Evolutionary conservation across 768 basidiomycete species (phyloP).

Genomic region (Suillus sp.): DNA sequence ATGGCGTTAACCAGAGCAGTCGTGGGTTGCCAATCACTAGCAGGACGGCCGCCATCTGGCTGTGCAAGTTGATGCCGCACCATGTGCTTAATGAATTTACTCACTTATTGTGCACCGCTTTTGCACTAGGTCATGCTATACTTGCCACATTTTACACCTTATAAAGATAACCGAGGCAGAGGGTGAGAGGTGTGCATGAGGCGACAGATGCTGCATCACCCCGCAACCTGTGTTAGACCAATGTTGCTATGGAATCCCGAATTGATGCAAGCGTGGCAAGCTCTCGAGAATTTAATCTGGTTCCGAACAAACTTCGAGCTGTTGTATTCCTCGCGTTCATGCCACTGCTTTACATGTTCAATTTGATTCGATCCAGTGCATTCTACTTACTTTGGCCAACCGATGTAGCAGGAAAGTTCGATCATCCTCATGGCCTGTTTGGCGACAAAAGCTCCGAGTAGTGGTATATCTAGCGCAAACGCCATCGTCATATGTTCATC

Average conservation of each 20-base stretch:
- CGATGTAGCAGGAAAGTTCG: neutral
- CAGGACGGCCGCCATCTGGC: neutral
- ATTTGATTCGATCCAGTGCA: neutral
- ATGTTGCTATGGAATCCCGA: neutral
- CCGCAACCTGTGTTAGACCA: neutral
- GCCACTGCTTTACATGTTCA: neutral
- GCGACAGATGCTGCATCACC: neutral
- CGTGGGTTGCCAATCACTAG: neutral
- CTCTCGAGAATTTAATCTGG: neutral
- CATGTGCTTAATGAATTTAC: neutral
- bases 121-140: neutral
- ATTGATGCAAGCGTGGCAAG: neutral
- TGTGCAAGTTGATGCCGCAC: neutral
- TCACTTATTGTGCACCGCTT: neutral
- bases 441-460: neutral
- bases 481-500: neutral
- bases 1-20: neutral
- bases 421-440: neutral
- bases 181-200: neutral
- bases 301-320: neutral
- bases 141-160: neutral
- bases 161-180: neutral
- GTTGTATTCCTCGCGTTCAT: neutral
- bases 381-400: neutral
- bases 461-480: neutral